Evolutionary conservation across 179 eudicot genomes (phyloP).

Genomic region (Beta corolliflora): DNA sequence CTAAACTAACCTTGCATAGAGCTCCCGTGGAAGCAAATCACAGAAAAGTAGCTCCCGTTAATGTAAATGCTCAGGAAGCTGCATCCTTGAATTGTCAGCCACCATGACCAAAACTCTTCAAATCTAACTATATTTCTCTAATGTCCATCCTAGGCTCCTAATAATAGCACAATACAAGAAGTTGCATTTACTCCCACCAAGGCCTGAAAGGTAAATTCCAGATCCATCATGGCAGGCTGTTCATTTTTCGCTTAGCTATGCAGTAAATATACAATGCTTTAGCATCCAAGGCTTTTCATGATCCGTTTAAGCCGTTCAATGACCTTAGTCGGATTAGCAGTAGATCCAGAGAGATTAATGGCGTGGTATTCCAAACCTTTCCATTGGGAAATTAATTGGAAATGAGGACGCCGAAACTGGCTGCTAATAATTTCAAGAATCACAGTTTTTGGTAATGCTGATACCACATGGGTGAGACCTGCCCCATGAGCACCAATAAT

Average conservation of each 20-base stretch:
- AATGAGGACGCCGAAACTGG: conserved; percentile 82
- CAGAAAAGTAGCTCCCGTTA: neutral
- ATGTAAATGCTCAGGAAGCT: neutral
- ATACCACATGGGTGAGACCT: conserved; percentile 88
- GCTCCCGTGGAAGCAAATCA: neutral
- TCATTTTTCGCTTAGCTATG: neutral
- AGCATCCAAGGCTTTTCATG: conserved; percentile 67
- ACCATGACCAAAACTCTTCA: neutral
- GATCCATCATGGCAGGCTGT: neutral
- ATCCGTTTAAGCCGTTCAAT: conserved; percentile 52
- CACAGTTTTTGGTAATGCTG: conserved; percentile 71
- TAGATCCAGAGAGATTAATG: conserved; percentile 59
- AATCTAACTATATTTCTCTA: neutral
- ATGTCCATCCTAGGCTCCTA: conserved; percentile 7
- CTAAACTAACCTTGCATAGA: conserved; percentile 8
- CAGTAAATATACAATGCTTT: conserved; percentile 29
- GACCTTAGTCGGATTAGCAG: conserved; percentile 68
- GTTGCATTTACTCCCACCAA: too few species aligned
- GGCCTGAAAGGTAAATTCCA: too few species aligned
- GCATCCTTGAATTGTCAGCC: conserved; percentile 1
- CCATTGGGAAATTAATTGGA: conserved; percentile 72
- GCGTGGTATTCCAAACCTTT: conserved; percentile 88
- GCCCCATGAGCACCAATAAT: conserved; percentile 98
- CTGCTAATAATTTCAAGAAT: conserved; percentile 77
- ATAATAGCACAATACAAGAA: neutral